Evolutionary conservation across 140 eudicot species (phyloP), one percentile per base, ranked within the genome.

Genomic region (Senecio squalidus): DNA sequence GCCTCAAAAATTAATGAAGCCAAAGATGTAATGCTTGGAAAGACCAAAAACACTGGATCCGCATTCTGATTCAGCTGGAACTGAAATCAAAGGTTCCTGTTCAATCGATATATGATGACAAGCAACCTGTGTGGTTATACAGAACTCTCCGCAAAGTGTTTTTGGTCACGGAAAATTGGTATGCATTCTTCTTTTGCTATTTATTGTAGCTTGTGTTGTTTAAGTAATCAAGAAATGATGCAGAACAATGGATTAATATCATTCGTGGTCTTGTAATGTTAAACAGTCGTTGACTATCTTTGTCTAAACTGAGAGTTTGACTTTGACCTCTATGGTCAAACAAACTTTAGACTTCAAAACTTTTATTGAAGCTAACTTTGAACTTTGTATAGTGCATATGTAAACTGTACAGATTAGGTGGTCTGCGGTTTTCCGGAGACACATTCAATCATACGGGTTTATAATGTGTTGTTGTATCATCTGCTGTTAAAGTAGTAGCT

Each of bases 1-100:
- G 91, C 91, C 69, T 83, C 91, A 50, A 83, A 83, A 76, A 79
- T 83, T 25, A 83, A 83, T 47, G 94, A 80, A 75, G 94, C 94
- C 25, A 84, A 84, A 77, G 88, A 84, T 34, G 61, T 80, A 15
- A 62, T 84, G 85, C 78, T 84, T 28, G 80, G 88, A 44, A 84
- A 84, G 71, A 23, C 78, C 58, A 77, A 80, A 68, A 70, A 74
- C 70, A 62, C 51, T 31, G 88, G 81, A 4, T 78, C 90, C 6
- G 82, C 90, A 3, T 85, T 85, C 62, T 85, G 34, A 60, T 59
- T 50, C 23, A 2, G 22, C 4, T 23, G 43, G 17, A 61, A 43
- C 56, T 17, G 45, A 5, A 23, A 9, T 4, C 33, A 22, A n/a
- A 20, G 55, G n/a, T 41, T 43, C 20, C 6, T 11, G 34, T 56